A percentile compares a stretch with the other conserved stretches of the same genome.
Conservation (phyloP, 768 basidiomycete species). For the Pluteus cervinus region DNA sequence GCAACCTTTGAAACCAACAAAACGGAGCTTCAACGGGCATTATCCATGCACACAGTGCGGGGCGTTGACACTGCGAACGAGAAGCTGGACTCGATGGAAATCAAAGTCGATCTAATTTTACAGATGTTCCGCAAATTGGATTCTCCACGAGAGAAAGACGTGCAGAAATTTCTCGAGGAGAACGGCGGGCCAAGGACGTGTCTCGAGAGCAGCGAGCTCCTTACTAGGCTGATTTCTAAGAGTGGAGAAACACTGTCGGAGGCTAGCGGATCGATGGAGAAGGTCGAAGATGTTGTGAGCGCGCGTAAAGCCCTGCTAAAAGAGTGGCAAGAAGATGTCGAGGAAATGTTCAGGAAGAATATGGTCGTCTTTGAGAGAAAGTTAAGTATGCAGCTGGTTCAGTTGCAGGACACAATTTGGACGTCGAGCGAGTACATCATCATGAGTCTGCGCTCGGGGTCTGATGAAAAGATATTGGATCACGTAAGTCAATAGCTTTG, state of each 20-base stretch:
- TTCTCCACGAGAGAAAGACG: constrained; percentile 26
- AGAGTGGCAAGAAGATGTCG: constrained; percentile 15
- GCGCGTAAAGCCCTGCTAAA: constrained; percentile 10
- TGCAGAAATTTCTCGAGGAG: constrained; percentile 22
- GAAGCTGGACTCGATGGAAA: constrained; percentile 23
- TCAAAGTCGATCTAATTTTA: constrained; percentile 16
- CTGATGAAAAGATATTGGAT: no score
- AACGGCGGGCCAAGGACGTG: constrained; percentile 26
- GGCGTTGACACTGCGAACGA: constrained; percentile 28
- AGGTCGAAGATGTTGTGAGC: constrained; percentile 13
- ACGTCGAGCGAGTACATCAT: no score
- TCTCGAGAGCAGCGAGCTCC: constrained; percentile 21
- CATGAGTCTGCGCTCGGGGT: no score
- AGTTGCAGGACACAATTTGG: constrained; percentile 12
- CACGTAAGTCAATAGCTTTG: no score
- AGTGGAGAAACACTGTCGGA: constrained; percentile 11
- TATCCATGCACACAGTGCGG: constrained; percentile 31
- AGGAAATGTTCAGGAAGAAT: constrained; percentile 21
- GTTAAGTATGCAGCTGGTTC: constrained; percentile 23
- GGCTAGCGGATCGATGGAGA: neutral
- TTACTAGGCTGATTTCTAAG: constrained; percentile 18
- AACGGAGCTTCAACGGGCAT: constrained; percentile 26
- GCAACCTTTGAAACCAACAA: constrained; percentile 27
- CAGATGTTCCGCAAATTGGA: constrained; percentile 28
- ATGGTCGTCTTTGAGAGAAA: constrained; percentile 27